Evolutionary conservation across 164 flowering plant species (phyloP).

Genomic region (Tetracentron sinense): DNA sequence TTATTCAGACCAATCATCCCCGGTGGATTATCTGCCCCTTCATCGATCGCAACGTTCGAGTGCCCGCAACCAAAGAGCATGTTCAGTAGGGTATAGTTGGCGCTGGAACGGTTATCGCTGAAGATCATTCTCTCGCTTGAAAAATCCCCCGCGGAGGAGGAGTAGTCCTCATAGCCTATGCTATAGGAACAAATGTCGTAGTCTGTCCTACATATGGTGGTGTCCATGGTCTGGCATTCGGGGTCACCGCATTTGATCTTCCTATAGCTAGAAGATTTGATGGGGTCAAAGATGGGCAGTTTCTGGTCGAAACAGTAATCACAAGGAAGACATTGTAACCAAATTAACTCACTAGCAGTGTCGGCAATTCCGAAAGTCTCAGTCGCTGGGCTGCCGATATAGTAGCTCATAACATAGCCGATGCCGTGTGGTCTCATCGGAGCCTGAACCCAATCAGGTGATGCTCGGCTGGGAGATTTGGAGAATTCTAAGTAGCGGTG

Average conservation of each 20-base stretch:
- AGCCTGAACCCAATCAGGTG: background rate
- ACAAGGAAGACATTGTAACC: slow-evolving; percentile 11
- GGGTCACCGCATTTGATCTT: background rate
- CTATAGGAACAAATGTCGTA: background rate
- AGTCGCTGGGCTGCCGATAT: background rate
- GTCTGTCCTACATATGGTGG: background rate
- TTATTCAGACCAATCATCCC: background rate
- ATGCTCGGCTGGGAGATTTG: background rate
- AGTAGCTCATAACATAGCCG: background rate
- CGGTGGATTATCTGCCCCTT: background rate
- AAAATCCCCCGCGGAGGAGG: background rate
- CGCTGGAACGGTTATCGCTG: background rate
- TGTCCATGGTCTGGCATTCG: background rate
- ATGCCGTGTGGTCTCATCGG: background rate
- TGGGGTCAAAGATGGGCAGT: slow-evolving; percentile 1
- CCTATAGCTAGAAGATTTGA: background rate
- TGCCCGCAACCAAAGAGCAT: slow-evolving; percentile 6
- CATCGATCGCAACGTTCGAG: background rate
- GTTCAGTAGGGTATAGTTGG: background rate
- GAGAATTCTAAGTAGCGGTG: background rate
- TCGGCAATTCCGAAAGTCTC: background rate
- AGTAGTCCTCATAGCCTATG: background rate
- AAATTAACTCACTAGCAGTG: background rate
- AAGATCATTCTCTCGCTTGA: background rate
- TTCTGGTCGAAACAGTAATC: background rate